These are phyloP conservation scores for Dioscorea dumetorum DNA, from an alignment of 106 monocot genomes.

Conservation along the genomic window DNA sequence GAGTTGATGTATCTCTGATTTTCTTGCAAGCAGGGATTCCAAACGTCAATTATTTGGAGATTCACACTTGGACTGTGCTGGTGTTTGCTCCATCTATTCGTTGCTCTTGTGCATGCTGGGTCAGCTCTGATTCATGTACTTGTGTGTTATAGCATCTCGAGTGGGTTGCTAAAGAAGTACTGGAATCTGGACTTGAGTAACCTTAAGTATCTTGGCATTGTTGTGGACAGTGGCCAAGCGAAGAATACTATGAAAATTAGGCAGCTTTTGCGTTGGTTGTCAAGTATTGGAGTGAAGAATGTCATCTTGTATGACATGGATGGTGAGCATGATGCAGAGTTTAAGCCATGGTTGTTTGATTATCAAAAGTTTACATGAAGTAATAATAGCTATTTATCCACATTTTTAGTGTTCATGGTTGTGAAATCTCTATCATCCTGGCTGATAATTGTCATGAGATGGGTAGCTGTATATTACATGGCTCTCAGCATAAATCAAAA, in stretches of 20 bases:
- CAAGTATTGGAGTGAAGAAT: slow-evolving; percentile 49
- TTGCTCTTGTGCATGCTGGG: slow-evolving; percentile 32
- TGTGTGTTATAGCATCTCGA: slow-evolving; percentile 44
- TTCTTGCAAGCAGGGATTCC: slow-evolving; percentile 29
- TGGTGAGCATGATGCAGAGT: slow-evolving; percentile 24
- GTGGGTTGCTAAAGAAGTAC: slow-evolving; percentile 43
- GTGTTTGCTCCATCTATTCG: slow-evolving; percentile 45
- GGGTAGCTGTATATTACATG: no score
- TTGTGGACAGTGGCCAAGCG: slow-evolving; percentile 76
- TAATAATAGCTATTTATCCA: background rate
- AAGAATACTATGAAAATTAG: slow-evolving; percentile 34
- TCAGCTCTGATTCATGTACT: slow-evolving; percentile 28
- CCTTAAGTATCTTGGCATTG: slow-evolving; percentile 49
- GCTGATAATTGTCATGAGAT: no score
- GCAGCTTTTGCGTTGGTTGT: slow-evolving; percentile 58
- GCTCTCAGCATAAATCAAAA: no score
- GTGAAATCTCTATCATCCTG: no score
- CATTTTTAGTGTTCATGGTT: no score
- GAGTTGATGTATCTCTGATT: background rate
- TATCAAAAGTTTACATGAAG: background rate
- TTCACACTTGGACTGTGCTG: slow-evolving; percentile 37
- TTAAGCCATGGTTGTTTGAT: background rate
- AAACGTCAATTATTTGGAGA: slow-evolving; percentile 14
- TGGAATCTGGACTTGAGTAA: slow-evolving; percentile 29
- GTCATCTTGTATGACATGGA: slow-evolving; percentile 73